Base-by-base conservation (phyloP, 805 yeast species). In the Starmerella lactis-condensi region DNA sequence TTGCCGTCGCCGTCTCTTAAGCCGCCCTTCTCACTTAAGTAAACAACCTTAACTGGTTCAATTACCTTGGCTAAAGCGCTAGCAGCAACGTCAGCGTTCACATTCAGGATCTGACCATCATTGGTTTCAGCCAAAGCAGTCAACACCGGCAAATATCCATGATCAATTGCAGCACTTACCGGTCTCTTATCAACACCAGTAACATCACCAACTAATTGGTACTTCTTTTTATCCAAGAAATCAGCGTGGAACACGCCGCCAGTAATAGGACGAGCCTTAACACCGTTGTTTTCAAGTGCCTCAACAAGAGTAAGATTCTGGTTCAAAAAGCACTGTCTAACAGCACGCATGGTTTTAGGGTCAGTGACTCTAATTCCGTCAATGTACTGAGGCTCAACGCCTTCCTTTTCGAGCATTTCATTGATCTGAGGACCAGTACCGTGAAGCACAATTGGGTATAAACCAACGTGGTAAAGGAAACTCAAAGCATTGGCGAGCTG, bases 391-490 rank as follows among this genome's bases (percentile, higher is more conserved):
- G 99, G 96, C 53, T 78, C 95, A 20, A 89, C 79, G 24, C 94
- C 94, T 55, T 79, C 92, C 31, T 72, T 73, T 56, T 89, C 98
- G 37, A 89, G 65, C 44, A 82, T 69, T 48, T 77, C 92, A 53
- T 89, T 89, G 59, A 89, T 89, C 58, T 89, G 99, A 5, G 99
- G 99, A 13, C 99, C 99, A 1, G 98, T 89, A 18, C 99, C 99
- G 52, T 89, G 99, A 36, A 89, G 65, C 7, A 89, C 93, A 39
- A 89, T 82, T 17, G 99, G 99, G 48, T 82, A 89, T 37, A 89
- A 66, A 9, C 99, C 99, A 31, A 89, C 93, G 51, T 89, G 99
- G 61, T 89, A 89, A 42, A 89, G 62, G 56, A 89, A 89, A 4
- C 96, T 95, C 41, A 89, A 63, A 49, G 95, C 83, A 1, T 93